A percentile compares a stretch with the other conserved stretches of the same genome.
Evolutionary conservation across 768 basidiomycete species (phyloP).

Genomic region (Naganishia kalamii): DNA sequence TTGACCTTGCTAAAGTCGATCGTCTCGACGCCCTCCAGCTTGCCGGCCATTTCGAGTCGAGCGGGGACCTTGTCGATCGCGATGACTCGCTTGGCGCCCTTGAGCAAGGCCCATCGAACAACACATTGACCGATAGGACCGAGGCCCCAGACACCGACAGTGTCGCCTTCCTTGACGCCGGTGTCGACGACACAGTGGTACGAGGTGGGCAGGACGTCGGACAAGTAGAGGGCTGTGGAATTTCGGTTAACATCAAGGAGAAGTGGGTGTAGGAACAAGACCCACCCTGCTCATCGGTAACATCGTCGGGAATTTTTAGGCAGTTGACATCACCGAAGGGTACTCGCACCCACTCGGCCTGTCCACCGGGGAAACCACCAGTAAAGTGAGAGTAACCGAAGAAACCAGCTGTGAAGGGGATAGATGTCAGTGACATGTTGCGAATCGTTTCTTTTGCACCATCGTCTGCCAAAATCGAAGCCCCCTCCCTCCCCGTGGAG

Average conservation of each 20-base stretch:
- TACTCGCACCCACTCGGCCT: slow-evolving; percentile 63
- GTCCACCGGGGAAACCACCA: slow-evolving; percentile 67
- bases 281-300: slow-evolving; percentile 55
- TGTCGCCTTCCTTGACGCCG: slow-evolving; percentile 64
- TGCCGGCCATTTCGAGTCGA: slow-evolving; percentile 51
- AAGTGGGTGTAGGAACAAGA: not conserved
- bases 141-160: slow-evolving; percentile 66
- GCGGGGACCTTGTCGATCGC: slow-evolving; percentile 61
- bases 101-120: slow-evolving; percentile 59
- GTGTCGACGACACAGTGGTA: slow-evolving; percentile 71
- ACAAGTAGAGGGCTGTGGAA: slow-evolving; percentile 38
- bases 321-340: slow-evolving; percentile 67
- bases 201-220: slow-evolving; percentile 59
- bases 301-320: slow-evolving; percentile 60
- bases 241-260: not conserved
- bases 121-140: slow-evolving; percentile 62
- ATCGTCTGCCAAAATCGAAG: too few species aligned
- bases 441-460: too few species aligned
- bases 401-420: slow-evolving; percentile 53
- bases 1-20: slow-evolving; percentile 57
- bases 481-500: too few species aligned
- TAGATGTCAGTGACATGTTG: not conserved
- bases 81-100: slow-evolving; percentile 66
- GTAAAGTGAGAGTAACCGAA: slow-evolving; percentile 56
- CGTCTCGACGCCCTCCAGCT: slow-evolving; percentile 52